Evolutionary conservation across 1,284 basidiomycete species (phyloP).

Genomic region (Singerocomus inundabilis): DNA sequence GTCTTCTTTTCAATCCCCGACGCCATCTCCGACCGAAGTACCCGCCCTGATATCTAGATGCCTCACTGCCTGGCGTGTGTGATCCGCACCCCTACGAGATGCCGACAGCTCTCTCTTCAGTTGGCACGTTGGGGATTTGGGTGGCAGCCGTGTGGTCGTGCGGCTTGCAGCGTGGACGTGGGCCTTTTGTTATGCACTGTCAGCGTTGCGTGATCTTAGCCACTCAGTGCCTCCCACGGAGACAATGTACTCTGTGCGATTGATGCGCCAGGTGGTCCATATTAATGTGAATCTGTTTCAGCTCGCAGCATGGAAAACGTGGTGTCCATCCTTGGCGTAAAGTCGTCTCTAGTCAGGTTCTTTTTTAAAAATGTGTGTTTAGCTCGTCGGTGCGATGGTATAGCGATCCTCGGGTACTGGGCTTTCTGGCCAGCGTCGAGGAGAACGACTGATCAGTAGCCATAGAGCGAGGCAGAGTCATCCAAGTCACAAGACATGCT

Average conservation of each 20-base stretch:
- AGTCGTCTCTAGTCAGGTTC: neutral
- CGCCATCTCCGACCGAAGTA: constrained; percentile 20
- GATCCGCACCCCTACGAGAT: constrained; percentile 26
- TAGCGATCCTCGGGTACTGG: neutral
- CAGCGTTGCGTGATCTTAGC: constrained; percentile 7
- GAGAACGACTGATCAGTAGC: neutral
- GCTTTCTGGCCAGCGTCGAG: neutral
- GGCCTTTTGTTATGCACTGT: constrained; percentile 3
- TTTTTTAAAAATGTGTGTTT: neutral
- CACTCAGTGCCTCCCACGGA: no score
- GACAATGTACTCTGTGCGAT: neutral
- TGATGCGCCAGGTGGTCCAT: neutral
- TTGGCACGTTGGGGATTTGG: neutral
- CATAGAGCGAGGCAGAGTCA: neutral
- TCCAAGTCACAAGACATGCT: constrained; percentile 10
- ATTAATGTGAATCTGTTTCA: neutral
- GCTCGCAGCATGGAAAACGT: neutral
- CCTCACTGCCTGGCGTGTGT: constrained; percentile 6
- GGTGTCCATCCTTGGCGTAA: constrained; percentile 2
- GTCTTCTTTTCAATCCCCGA: constrained; percentile 16
- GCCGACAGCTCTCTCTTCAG: constrained; percentile 14
- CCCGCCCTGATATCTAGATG: constrained; percentile 14
- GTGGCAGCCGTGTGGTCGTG: constrained; percentile 4
- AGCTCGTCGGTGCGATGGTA: neutral
- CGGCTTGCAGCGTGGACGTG: constrained; percentile 7